Evolutionary conservation across 805 yeast species (phyloP).

Genomic region (Starmerella kuoi): DNA sequence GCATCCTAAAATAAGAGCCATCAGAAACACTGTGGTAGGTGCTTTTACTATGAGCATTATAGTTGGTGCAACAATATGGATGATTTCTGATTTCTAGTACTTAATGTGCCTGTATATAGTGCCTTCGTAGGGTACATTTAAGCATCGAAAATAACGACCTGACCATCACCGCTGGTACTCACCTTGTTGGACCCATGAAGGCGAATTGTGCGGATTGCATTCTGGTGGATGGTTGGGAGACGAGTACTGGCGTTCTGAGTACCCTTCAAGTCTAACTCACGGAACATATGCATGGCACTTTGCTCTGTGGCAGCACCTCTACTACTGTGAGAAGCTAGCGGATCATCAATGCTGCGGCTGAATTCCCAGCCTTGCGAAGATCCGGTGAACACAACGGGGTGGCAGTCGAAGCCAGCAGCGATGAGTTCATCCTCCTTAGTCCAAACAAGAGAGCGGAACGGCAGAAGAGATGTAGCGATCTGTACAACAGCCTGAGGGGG

Average conservation of each 20-base stretch:
- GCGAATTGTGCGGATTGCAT: conserved; percentile 60
- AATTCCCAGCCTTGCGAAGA: conserved; percentile 47
- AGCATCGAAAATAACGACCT: conserved; percentile 62
- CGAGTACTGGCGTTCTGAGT: conserved; percentile 38
- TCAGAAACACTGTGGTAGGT: too few species aligned
- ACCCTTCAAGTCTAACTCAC: conserved; percentile 92
- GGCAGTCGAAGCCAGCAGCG: conserved; percentile 88
- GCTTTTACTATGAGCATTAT: too few species aligned
- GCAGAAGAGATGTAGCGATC: conserved; percentile 57
- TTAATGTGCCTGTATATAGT: too few species aligned
- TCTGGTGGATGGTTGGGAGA: conserved; percentile 76
- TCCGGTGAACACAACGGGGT: conserved; percentile 76
- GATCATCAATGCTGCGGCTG: conserved; percentile 53
- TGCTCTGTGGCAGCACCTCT: conserved; percentile 41
- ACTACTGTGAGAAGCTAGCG: conserved; percentile 25
- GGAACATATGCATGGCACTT: conserved; percentile 70
- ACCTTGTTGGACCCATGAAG: conserved; percentile 37
- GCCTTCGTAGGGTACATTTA: too few species aligned
- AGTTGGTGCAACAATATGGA: too few species aligned
- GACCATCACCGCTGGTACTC: conserved; percentile 83
- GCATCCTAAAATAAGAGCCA: too few species aligned
- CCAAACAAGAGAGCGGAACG: conserved; percentile 69
- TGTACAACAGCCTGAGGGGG: conserved; percentile 51
- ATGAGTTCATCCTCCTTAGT: conserved; percentile 52
- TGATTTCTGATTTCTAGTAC: too few species aligned